Base-by-base conservation (phyloP, 305 asterid species). In the Stenogyne calaminthoides region DNA sequence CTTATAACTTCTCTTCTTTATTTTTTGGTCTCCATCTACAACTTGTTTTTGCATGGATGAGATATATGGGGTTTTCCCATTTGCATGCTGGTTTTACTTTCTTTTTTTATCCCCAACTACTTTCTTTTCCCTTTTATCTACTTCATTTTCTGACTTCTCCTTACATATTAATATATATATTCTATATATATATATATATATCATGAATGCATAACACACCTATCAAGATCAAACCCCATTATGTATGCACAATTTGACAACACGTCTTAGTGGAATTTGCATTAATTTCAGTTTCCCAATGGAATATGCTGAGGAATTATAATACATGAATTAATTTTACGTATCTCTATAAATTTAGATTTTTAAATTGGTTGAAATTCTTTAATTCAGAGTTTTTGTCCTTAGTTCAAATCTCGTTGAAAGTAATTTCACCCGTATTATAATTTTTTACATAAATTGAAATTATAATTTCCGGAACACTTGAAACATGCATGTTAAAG, bases 21-120 rank as follows among this genome's bases (percentile, higher is more conserved):
- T 42, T 56, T 37, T 6, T 49, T 49, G 22, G 9, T 46, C 20
- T 44, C 22, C 6, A 32, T 18, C 67, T 6, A 29, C 69, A 46
- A 18, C 54, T 59, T 67, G 63, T 61, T 59, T 66, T 65, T 76
- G 81, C 82, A 78, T 78, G 82, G 77, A 78, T 18, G 78, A 71
- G 67, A 67, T 80, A 65, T 0, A n/a, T 8, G 32, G 14, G 72
- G 71, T 60, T 67, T 74, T 74, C 60, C 76, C 77, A 76, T 69
- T 73, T 76, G 79, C 83, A 72, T 69, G 81, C 64, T 73, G 77
- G 58, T 75, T 20, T 71, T 49, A 22, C 75, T 67, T 62, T 74
- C 62, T 69, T 70, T 73, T 32, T 71, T 65, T 58, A 71, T 72
- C 76, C 29, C 62, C 34, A 72, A 67, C 57, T 49, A 59, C 61